Conservation (phyloP, 768 basidiomycete genomes). For the Phylloporus sp. region DNA sequence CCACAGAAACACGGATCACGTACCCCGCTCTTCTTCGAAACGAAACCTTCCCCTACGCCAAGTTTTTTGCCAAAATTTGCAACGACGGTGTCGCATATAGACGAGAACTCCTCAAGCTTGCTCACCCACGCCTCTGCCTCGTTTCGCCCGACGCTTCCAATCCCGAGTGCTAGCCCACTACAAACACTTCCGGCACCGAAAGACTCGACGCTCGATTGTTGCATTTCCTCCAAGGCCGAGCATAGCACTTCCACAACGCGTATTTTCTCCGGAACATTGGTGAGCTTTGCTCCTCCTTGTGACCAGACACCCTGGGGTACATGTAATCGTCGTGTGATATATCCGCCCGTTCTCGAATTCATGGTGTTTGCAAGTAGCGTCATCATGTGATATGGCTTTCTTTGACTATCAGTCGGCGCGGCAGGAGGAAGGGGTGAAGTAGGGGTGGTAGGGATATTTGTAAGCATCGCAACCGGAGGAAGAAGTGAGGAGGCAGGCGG, state of each 20-base stretch:
- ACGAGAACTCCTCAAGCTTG: conserved; percentile 78
- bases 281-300: conserved; percentile 82
- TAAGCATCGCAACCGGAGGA: conserved; percentile 44
- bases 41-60: conserved; percentile 84
- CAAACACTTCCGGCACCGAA: conserved; percentile 79
- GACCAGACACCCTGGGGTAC: conserved; percentile 91
- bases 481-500: conserved; percentile 38
- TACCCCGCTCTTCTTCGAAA: conserved; percentile 71
- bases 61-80: conserved; percentile 84
- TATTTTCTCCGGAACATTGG: conserved; percentile 79
- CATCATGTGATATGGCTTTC: conserved; percentile 93
- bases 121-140: conserved; percentile 76
- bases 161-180: conserved; percentile 69
- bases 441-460: conserved; percentile 68
- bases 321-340: conserved; percentile 80
- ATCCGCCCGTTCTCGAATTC: conserved; percentile 77
- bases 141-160: conserved; percentile 69
- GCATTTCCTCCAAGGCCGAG: conserved; percentile 76
- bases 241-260: conserved; percentile 78
- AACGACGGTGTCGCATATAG: conserved; percentile 74
- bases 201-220: conserved; percentile 63
- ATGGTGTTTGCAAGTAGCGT: conserved; percentile 73
- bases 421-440: conserved; percentile 72
- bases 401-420: conserved; percentile 66
- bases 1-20: conserved; percentile 18